Percentiles rank a stretch among this genome's conserved stretches.
Evolutionary conservation across 345 rosid genomes (phyloP).

Genomic region (rapeseed (Brassica napus)): DNA sequence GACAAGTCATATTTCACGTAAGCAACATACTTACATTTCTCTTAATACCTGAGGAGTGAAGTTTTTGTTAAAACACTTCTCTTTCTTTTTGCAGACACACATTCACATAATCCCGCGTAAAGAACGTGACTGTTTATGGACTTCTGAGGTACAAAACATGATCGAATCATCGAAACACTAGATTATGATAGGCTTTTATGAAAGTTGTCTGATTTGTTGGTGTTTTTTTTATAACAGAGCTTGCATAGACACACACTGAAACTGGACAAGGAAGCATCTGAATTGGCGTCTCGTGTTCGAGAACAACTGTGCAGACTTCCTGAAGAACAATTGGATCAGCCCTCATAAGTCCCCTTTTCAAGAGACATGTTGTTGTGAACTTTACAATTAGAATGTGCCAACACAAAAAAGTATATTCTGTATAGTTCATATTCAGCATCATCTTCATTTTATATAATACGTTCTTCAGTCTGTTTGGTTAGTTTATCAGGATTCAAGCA

Average conservation of each 20-base stretch:
- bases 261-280: constrained; percentile 59
- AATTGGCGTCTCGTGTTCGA: constrained; percentile 55
- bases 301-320: constrained; percentile 51
- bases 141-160: constrained; percentile 66
- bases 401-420: constrained; percentile 23
- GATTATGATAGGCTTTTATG: background rate
- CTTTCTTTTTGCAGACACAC: constrained; percentile 63
- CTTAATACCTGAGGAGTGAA: background rate
- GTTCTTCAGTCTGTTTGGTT: background rate
- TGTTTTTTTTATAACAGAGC: constrained; percentile 52
- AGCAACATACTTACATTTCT: constrained; percentile 30
- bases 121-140: constrained; percentile 81
- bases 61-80: constrained; percentile 4
- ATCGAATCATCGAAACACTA: background rate
- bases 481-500: background rate
- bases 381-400: constrained; percentile 17
- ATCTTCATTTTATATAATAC: background rate
- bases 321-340: constrained; percentile 49
- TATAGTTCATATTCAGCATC: constrained; percentile 30
- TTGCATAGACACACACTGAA: constrained; percentile 53
- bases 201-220: background rate
- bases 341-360: constrained; percentile 12
- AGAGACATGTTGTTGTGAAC: constrained; percentile 26
- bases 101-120: constrained; percentile 94
- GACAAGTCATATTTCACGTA: constrained; percentile 94